phyloP scores from a whole-genome alignment of 2,329 filamentous ascomycete species.

The Bipolaris oryzae region DNA sequence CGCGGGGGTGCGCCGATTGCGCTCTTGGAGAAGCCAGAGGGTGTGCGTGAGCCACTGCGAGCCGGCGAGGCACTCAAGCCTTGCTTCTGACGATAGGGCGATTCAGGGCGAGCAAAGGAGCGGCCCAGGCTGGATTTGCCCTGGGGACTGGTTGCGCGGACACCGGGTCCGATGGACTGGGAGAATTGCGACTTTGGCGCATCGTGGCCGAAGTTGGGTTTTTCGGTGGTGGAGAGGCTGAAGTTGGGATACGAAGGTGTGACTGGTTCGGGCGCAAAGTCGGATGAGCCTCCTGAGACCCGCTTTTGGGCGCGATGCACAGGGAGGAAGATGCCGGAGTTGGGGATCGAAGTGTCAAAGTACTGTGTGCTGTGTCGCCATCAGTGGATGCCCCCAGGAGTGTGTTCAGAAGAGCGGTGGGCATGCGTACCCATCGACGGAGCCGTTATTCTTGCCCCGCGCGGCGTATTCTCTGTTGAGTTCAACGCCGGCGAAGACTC shows the following conservation, averaged over 20 bases:
- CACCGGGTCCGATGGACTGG: conserved; percentile 79
- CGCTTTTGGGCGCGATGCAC: conserved; percentile 77
- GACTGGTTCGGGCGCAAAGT: conserved; percentile 70
- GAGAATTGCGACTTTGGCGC: conserved; percentile 84
- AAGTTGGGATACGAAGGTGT: conserved; percentile 63
- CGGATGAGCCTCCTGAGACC: conserved; percentile 61
- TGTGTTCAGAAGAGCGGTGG: neutral
- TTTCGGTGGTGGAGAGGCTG: conserved; percentile 63
- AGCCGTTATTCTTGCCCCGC: conserved; percentile 92
- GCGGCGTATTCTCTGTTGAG: conserved; percentile 78
- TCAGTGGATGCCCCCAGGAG: conserved; percentile 15
- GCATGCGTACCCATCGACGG: conserved; percentile 82
- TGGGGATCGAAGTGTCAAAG: conserved; percentile 77
- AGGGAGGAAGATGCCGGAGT: conserved; percentile 92
- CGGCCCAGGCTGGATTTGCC: conserved; percentile 69
- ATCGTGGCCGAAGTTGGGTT: conserved; percentile 45
- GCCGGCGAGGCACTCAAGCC: conserved; percentile 53
- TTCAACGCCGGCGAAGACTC: conserved; percentile 91
- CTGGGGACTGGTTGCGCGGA: conserved; percentile 71
- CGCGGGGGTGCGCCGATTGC: conserved; percentile 60
- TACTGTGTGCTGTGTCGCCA: conserved; percentile 62
- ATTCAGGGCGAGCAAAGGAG: conserved; percentile 86
- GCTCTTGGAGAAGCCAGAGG: conserved; percentile 61
- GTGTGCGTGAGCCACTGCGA: conserved; percentile 60
- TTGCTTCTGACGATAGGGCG: conserved; percentile 71